Conservation (phyloP, 2,329 filamentous ascomycete genomes). For the Aspergillus eucalypticola region DNA sequence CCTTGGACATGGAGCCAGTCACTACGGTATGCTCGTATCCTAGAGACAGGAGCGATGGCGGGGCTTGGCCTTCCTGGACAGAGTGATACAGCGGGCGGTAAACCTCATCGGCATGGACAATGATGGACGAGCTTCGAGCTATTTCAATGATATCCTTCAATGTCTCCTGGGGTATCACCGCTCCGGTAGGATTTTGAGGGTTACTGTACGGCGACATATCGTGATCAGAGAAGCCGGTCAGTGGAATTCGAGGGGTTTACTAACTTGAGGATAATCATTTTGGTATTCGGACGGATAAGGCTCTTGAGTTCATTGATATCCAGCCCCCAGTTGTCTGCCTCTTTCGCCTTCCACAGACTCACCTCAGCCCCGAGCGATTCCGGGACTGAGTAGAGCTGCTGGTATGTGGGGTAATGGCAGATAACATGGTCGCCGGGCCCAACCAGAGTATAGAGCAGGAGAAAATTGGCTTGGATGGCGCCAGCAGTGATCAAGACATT, state of each 20-base stretch:
- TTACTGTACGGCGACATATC: conserved; percentile 46
- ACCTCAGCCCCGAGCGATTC: conserved; percentile 74
- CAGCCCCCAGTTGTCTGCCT: conserved; percentile 66
- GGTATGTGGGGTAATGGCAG: conserved; percentile 84
- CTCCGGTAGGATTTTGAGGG: conserved; percentile 79
- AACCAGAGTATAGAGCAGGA: conserved; percentile 72
- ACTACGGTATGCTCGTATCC: conserved; percentile 70
- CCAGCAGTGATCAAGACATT: conserved; percentile 76
- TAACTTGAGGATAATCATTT: conserved; percentile 64
- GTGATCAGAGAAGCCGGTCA: not conserved
- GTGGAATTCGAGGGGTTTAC: conserved; percentile 1
- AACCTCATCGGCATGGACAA: conserved; percentile 74
- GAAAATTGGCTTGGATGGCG: conserved; percentile 80
- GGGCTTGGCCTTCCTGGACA: conserved; percentile 52
- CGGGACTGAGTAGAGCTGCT: conserved; percentile 78
- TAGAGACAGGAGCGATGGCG: conserved; percentile 69
- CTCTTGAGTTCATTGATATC: conserved; percentile 65
- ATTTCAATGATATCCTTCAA: conserved; percentile 64
- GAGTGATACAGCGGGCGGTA: conserved; percentile 81
- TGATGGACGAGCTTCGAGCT: conserved; percentile 62
- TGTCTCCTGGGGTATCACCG: conserved; percentile 61
- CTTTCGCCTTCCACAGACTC: conserved; percentile 70
- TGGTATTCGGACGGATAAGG: conserved; percentile 56
- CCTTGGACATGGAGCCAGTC: conserved; percentile 82
- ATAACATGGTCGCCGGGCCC: conserved; percentile 78